These are phyloP conservation scores for Trypanosomatidae sp. DNA, from an alignment of 208 protist species.

Conservation along the genomic window DNA sequence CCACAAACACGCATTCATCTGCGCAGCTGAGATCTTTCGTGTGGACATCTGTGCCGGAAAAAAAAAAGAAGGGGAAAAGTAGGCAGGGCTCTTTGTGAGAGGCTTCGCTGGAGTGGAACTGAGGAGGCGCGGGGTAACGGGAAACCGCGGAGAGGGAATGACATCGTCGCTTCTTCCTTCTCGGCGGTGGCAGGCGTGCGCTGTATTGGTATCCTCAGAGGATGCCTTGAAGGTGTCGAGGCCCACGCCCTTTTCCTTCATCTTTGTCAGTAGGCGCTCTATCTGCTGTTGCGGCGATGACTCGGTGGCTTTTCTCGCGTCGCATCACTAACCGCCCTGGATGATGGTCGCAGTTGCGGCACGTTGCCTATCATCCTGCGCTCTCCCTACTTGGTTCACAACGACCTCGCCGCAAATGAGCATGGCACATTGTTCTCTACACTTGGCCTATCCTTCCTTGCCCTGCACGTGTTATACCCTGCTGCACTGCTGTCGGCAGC, in stretches of 20 bases:
- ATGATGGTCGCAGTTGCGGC: neutral
- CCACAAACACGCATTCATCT: constrained; percentile 6
- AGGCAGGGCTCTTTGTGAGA: neutral
- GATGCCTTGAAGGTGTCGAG: neutral
- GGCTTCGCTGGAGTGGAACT: neutral
- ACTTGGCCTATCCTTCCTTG: neutral
- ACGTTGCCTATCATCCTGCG: neutral
- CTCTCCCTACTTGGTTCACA: neutral
- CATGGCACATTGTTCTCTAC: neutral
- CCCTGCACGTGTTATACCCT: neutral
- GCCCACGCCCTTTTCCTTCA: neutral
- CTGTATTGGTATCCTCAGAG: neutral
- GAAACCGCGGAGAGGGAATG: neutral
- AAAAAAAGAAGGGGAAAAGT: neutral
- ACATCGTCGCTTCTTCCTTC: neutral
- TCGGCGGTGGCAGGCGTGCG: neutral
- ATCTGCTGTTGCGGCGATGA: neutral
- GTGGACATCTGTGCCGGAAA: neutral
- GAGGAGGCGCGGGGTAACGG: too few species aligned
- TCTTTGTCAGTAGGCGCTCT: neutral
- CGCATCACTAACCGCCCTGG: neutral
- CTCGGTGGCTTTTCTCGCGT: neutral
- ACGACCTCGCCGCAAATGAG: neutral
- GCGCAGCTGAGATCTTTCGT: neutral
- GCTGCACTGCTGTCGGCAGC: neutral